These are phyloP conservation scores for Mucor indicus DNA, from an alignment of 371 early-diverging fungal genomes.

Conservation along the genomic window DNA sequence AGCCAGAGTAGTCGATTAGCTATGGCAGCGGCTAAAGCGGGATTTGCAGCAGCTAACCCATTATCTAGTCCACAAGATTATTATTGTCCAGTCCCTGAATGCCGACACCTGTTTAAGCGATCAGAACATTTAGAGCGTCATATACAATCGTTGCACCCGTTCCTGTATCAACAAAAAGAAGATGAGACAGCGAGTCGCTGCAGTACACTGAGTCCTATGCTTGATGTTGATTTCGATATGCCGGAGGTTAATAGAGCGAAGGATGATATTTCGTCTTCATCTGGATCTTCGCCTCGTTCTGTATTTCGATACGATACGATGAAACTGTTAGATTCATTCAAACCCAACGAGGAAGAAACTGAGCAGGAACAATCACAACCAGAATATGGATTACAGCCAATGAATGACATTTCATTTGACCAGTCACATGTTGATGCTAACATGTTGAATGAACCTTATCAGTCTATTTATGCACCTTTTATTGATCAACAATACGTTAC, in stretches of 20 bases:
- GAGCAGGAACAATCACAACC: not conserved
- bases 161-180: slow-evolving; percentile 5
- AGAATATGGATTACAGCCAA: not conserved
- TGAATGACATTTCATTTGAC: slow-evolving; percentile 1
- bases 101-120: slow-evolving; percentile 63
- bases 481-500: slow-evolving; percentile 17
- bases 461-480: slow-evolving; percentile 14
- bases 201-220: slow-evolving; percentile 31
- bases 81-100: slow-evolving; percentile 41
- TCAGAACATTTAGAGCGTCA: slow-evolving; percentile 85
- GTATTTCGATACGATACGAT: slow-evolving; percentile 13
- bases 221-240: slow-evolving; percentile 28
- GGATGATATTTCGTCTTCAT: slow-evolving; percentile 26
- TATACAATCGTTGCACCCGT: slow-evolving; percentile 68
- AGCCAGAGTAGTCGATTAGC: slow-evolving; percentile 29
- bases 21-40: slow-evolving; percentile 34
- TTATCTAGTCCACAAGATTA: slow-evolving; percentile 21
- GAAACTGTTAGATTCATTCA: too few relatives aligned
- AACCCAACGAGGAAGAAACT: not conserved
- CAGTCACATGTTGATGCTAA: too few relatives aligned
- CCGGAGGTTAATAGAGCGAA: slow-evolving; percentile 14
- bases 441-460: not conserved
- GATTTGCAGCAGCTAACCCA: slow-evolving; percentile 15
- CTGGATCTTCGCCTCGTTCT: slow-evolving; percentile 32
- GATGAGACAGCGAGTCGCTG: slow-evolving; percentile 19